A percentile compares a stretch with the other conserved stretches of the same genome.
These are phyloP conservation scores for Oleoguttula mirabilis DNA, from an alignment of 495 filamentous ascomycete species.

Conservation along the genomic window DNA sequence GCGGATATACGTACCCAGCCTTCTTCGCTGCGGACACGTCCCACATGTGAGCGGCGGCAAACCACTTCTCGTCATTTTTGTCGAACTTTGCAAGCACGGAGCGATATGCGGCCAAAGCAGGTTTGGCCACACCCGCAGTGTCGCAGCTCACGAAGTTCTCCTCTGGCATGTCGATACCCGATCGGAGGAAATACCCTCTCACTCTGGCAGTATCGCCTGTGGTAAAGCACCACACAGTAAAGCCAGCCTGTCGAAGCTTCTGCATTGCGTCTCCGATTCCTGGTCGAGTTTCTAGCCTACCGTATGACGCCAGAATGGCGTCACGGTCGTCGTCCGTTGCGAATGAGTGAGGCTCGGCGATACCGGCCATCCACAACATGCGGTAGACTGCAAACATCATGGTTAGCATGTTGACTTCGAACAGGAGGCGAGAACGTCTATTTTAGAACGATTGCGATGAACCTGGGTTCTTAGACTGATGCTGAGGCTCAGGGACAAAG, in stretches of 20 bases:
- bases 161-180: constrained; percentile 30
- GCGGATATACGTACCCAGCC: no score
- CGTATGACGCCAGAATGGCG: neutral
- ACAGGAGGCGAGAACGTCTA: no score
- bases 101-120: constrained; percentile 7
- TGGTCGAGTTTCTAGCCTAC: neutral
- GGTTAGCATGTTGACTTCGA: no score
- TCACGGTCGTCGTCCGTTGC: constrained; percentile 30
- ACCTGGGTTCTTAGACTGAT: no score
- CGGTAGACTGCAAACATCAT: no score
- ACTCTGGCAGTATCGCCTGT: constrained; percentile 32
- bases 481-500: no score
- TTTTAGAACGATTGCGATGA: no score
- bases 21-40: constrained; percentile 30
- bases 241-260: constrained; percentile 27
- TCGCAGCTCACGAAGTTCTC: constrained; percentile 36
- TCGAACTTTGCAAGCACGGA: neutral
- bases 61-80: constrained; percentile 17
- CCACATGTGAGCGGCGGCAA: constrained; percentile 35
- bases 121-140: constrained; percentile 26
- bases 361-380: constrained; percentile 30
- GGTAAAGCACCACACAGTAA: constrained; percentile 36
- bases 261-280: constrained; percentile 23
- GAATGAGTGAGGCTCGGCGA: constrained; percentile 29
- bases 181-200: constrained; percentile 31